Evolutionary conservation across 106 monocot genomes (phyloP).

Genomic region (Agapanthus africanus): DNA sequence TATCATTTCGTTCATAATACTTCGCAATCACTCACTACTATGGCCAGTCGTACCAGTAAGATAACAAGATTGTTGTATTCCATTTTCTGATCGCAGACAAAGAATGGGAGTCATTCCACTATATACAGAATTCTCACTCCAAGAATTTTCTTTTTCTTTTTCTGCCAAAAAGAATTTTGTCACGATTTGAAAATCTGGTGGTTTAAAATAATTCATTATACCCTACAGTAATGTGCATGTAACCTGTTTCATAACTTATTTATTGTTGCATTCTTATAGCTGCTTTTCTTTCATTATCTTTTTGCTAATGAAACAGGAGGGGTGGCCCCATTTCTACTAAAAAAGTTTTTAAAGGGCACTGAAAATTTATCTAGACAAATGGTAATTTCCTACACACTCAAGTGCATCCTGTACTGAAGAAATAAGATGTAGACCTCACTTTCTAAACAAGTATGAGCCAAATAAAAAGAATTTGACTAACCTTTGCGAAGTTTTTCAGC

Average conservation of each 20-base stretch:
- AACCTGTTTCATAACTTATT: not conserved
- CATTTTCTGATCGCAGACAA: not conserved
- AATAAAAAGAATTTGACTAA: conserved; percentile 17
- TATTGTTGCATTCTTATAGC: not conserved
- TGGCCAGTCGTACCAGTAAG: not conserved
- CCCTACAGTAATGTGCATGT: too few relatives aligned
- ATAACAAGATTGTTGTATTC: not conserved
- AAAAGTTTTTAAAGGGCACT: too few relatives aligned
- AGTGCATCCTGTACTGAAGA: not conserved
- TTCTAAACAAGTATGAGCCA: not conserved
- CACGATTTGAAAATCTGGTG: too few relatives aligned
- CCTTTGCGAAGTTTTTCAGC: conserved; percentile 89
- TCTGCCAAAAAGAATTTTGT: not conserved
- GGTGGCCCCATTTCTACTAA: not conserved
- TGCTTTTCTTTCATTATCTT: not conserved
- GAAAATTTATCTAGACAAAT: not conserved
- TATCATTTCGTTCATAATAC: not conserved
- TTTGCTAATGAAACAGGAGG: not conserved
- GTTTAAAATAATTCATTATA: not conserved
- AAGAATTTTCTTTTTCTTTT: not conserved
- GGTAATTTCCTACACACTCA: not conserved
- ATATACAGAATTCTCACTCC: not conserved
- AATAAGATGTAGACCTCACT: not conserved
- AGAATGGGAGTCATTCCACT: not conserved
- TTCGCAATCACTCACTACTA: not conserved